phyloP scores from a whole-genome alignment of 768 basidiomycete genomes.

The Imleria badia region DNA sequence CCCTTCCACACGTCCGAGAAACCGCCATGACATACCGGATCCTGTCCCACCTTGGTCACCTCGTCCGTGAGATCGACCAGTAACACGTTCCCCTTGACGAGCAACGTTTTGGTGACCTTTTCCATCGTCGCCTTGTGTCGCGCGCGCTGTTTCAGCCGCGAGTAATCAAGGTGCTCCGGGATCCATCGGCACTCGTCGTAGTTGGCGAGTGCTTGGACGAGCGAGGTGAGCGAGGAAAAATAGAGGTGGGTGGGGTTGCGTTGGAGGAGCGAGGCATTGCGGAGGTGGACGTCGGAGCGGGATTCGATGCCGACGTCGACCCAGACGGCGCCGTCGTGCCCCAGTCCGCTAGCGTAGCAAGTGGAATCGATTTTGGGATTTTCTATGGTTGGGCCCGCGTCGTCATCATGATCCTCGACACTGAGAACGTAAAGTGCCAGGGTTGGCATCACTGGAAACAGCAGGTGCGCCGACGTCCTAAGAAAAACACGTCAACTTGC shows the following conservation, averaged over 20 bases:
- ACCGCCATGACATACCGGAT: constrained; percentile 51
- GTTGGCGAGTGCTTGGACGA: constrained; percentile 51
- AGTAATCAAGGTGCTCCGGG: constrained; percentile 52
- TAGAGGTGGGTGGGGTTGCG: constrained; percentile 49
- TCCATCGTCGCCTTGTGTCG: constrained; percentile 56
- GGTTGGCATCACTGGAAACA: constrained; percentile 57
- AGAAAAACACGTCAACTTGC: not conserved
- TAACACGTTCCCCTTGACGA: constrained; percentile 48
- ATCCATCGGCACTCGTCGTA: constrained; percentile 61
- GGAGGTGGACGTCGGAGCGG: constrained; percentile 55
- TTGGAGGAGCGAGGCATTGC: constrained; percentile 58
- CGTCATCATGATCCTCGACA: constrained; percentile 18
- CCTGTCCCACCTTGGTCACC: constrained; percentile 44
- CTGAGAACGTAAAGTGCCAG: constrained; percentile 55
- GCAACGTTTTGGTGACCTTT: constrained; percentile 52
- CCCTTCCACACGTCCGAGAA: constrained; percentile 67
- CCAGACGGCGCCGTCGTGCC: constrained; percentile 28
- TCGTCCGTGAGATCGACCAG: constrained; percentile 58
- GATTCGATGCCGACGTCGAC: constrained; percentile 52
- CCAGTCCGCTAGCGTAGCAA: not conserved
- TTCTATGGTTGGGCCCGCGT: constrained; percentile 15
- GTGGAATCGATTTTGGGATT: not conserved
- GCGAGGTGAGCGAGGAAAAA: constrained; percentile 52
- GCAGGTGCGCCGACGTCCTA: constrained; percentile 48
- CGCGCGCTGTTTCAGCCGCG: constrained; percentile 54